phyloP scores from a whole-genome alignment of 2,329 filamentous ascomycete species.

The Curvularia sp. region DNA sequence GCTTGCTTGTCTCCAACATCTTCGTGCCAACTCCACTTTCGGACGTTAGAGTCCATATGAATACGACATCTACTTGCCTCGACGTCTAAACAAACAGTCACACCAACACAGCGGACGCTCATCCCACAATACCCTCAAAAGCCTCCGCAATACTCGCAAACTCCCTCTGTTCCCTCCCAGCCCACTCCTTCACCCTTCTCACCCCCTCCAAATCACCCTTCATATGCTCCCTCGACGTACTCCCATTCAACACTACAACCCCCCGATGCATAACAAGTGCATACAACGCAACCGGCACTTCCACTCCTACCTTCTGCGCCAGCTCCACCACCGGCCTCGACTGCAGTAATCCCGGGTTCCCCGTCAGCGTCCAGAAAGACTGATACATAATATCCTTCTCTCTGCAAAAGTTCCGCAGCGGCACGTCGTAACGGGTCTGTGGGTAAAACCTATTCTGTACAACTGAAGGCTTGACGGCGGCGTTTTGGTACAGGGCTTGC shows the following conservation, averaged over 20 bases:
- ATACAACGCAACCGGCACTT: constrained; percentile 61
- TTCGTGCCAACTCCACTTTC: too few species aligned
- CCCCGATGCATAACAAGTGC: constrained; percentile 62
- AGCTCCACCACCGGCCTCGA: constrained; percentile 59
- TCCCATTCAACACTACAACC: constrained; percentile 63
- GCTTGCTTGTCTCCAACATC: too few species aligned
- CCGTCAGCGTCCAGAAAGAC: constrained; percentile 68
- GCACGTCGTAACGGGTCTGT: constrained; percentile 65
- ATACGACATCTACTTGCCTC: too few species aligned
- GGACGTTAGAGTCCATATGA: too few species aligned
- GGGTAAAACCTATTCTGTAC: constrained; percentile 79
- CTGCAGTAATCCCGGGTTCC: constrained; percentile 60
- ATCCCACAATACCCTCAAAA: constrained; percentile 27
- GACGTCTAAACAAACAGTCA: too few species aligned
- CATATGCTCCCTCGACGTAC: constrained; percentile 61
- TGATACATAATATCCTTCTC: constrained; percentile 63
- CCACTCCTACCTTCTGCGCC: constrained; percentile 53
- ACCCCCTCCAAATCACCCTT: constrained; percentile 58
- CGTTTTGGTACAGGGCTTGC: constrained; percentile 57
- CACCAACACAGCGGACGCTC: too few species aligned
- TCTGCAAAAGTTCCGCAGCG: constrained; percentile 64
- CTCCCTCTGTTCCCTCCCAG: constrained; percentile 52
- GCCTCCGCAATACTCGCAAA: constrained; percentile 55
- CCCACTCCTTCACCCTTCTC: constrained; percentile 52
- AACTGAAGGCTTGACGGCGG: constrained; percentile 63